Evolutionary conservation across 75 land plant species (phyloP).

Genomic region (Pinus taeda): DNA sequence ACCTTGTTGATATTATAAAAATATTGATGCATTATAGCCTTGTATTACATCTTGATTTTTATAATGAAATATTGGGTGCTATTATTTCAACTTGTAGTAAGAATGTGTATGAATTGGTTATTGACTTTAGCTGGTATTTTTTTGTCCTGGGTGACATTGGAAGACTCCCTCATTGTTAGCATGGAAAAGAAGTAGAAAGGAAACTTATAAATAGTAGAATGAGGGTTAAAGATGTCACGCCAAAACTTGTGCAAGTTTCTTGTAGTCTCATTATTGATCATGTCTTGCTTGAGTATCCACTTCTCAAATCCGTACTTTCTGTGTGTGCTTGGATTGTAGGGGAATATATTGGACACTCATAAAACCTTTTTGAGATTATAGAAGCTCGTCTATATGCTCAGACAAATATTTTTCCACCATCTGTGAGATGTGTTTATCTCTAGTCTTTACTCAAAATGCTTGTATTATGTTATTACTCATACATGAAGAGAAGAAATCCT

Average conservation of each 20-base stretch:
- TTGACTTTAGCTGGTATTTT: conserved; percentile 94
- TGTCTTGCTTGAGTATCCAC: conserved; percentile 66
- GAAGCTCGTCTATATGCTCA: no score
- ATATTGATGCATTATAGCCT: conserved; percentile 12
- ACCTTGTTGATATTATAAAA: no score
- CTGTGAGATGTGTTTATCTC: no score
- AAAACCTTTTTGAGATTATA: neutral
- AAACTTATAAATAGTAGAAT: conserved; percentile 88
- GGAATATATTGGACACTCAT: conserved; percentile 69
- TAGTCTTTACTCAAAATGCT: no score
- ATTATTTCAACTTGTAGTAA: conserved; percentile 73
- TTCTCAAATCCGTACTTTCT: conserved; percentile 56
- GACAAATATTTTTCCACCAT: no score
- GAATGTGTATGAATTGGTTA: conserved; percentile 67
- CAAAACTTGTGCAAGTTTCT: conserved; percentile 61
- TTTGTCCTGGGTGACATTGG: conserved; percentile 75
- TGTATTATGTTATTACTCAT: no score
- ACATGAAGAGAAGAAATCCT: conserved; percentile 17
- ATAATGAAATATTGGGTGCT: conserved; percentile 76
- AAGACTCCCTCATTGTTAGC: conserved; percentile 65
- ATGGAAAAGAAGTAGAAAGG: conserved; percentile 80
- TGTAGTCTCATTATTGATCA: conserved; percentile 88
- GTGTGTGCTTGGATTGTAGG: conserved; percentile 94
- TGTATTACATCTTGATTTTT: conserved; percentile 73
- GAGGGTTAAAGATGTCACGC: conserved; percentile 79